Evolutionary conservation across 768 basidiomycete genomes (phyloP).

Genomic region (Agrocybe praecox): DNA sequence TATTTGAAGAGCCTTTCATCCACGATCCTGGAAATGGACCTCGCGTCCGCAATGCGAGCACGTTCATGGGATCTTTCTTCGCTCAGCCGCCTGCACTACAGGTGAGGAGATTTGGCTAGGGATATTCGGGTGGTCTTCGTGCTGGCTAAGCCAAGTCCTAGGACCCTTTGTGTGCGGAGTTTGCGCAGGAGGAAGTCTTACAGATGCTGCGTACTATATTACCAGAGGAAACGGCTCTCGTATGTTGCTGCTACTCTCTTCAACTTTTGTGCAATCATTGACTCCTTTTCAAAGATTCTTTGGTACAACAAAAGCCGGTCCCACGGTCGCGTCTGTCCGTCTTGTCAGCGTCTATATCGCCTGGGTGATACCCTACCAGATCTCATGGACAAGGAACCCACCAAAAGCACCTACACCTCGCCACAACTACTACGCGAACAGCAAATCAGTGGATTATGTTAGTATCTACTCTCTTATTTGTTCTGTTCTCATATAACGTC

Average conservation of each 20-base stretch:
- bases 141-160: slow-evolving; percentile 12
- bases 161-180: slow-evolving; percentile 75
- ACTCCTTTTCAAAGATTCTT: slow-evolving; percentile 52
- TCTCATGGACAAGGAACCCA: slow-evolving; percentile 31
- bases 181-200: slow-evolving; percentile 73
- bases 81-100: slow-evolving; percentile 64
- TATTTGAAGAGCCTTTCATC: slow-evolving; percentile 59
- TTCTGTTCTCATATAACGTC: not conserved
- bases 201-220: slow-evolving; percentile 72
- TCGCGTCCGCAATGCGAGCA: slow-evolving; percentile 66
- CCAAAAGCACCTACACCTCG: slow-evolving; percentile 8
- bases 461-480: slow-evolving; percentile 23
- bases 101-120: slow-evolving; percentile 26
- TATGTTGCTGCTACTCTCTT: slow-evolving; percentile 33
- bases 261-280: not conserved
- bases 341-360: slow-evolving; percentile 72
- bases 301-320: slow-evolving; percentile 88
- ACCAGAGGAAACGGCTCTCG: slow-evolving; percentile 72
- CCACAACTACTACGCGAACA: slow-evolving; percentile 51
- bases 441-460: slow-evolving; percentile 77
- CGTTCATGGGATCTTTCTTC: slow-evolving; percentile 71
- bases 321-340: slow-evolving; percentile 73
- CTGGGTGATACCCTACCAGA: slow-evolving; percentile 68
- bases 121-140: not conserved
- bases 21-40: slow-evolving; percentile 81